Conservation (phyloP, 1,284 basidiomycete species). For the Austroboletus niveus region DNA sequence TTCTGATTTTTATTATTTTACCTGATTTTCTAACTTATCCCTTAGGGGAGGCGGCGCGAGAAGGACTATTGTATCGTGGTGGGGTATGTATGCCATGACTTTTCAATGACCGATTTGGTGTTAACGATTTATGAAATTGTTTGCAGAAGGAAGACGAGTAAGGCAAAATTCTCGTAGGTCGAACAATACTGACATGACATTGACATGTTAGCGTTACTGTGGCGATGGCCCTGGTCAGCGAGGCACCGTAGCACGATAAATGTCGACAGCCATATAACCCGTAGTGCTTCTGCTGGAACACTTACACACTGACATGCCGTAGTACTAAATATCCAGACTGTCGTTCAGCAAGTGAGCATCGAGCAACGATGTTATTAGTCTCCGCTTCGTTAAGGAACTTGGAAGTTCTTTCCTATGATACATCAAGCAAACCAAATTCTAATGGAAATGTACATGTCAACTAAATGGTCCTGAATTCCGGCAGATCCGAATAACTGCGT, state of each 20-base stretch:
- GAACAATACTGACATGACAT: conserved; percentile 21
- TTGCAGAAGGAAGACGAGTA: conserved; percentile 65
- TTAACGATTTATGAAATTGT: not conserved
- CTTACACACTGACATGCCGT: no score
- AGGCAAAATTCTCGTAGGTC: conserved; percentile 31
- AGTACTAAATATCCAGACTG: no score
- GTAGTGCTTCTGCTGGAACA: no score
- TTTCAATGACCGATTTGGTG: not conserved
- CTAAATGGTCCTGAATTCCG: conserved; percentile 21
- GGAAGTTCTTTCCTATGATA: conserved; percentile 28
- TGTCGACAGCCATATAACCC: no score
- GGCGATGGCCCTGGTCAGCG: conserved; percentile 42
- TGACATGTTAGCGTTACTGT: conserved; percentile 42
- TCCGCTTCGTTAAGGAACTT: conserved; percentile 9
- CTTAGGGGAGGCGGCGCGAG: conserved; percentile 57
- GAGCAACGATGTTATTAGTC: not conserved
- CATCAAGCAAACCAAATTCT: conserved; percentile 27
- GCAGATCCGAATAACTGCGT: conserved; percentile 14
- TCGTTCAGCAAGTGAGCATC: no score
- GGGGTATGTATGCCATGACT: conserved; percentile 51
- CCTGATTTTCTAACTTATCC: conserved; percentile 3
- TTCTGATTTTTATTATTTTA: not conserved
- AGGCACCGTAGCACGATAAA: conserved; percentile 19
- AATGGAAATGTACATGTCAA: conserved; percentile 28
- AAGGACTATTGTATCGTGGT: conserved; percentile 63